Base-by-base conservation (phyloP, 345 rosid genomes). In the Litchi chinensis region DNA sequence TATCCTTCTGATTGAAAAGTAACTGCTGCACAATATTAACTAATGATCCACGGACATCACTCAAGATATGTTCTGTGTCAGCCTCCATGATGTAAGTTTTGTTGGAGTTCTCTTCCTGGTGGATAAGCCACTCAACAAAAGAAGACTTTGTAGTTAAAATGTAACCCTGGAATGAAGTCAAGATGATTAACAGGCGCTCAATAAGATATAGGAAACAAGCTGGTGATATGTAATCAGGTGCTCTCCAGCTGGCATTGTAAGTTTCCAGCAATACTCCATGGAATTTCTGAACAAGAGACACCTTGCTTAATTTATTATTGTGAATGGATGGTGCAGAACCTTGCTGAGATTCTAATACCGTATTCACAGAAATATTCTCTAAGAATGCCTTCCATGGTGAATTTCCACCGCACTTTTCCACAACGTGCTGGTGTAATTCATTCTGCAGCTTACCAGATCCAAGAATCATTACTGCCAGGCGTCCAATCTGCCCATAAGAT, bases 401-500 rank as follows among this genome's bases (percentile, higher is more conserved):
- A 64, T 76, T 73, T 76, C 56, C 62, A 12, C 50, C 6, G 26
- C 75, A 74, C n/a, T 74, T 73, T 46, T 22, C 28, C 3, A 21
- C 65, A 9, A 78, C 70, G 54, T 71, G 79, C 44, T 0, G 39
- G 71, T 56, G 77, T 2, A 75, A 65, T 44, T 37, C 82, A 44
- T 48, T 9, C 0, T 24, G 10, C 0, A 79, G 66, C 65, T 68
- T 62, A 48, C 76, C 65, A 41, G 89, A 86, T n/a, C 92, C 88
- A 62, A 89, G 86, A 80, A 87, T 76, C 7, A 79, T 54, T 70
- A 77, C 19, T 10, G 80, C 80, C 48, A 89, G 26, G 62, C 46
- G 70, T 44, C 92, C 92, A 57, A 79, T 65, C 65, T 83, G 78
- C 57, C 87, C 85, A 86, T 84, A 82, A 4, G 90, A 81, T 41